phyloP scores from a whole-genome alignment of 1,139 yeast species.

The Sugiyamaella sp. region DNA sequence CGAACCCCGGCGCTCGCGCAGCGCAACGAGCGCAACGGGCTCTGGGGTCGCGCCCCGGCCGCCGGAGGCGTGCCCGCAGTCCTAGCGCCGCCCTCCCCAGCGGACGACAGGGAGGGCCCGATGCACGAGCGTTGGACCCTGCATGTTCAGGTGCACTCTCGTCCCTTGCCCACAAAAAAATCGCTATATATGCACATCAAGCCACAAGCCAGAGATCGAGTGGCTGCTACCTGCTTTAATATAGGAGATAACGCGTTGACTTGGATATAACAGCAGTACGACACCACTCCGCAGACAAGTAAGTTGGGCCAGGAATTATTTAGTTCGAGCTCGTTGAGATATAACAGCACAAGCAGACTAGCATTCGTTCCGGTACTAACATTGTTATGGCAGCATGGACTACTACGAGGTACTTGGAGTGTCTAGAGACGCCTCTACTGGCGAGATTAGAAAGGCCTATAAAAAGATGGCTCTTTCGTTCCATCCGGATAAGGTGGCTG shows the following conservation, averaged over 20 bases:
- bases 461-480: constrained; percentile 68
- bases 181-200: constrained; percentile 4
- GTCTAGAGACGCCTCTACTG: constrained; percentile 58
- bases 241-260: neutral
- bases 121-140: neutral
- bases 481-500: constrained; percentile 83
- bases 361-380: neutral
- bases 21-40: too few species aligned
- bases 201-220: neutral
- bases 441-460: constrained; percentile 77
- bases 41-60: too few species aligned
- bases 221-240: neutral
- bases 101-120: too few species aligned
- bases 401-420: constrained; percentile 73
- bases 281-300: too few species aligned
- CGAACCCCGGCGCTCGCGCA: too few species aligned
- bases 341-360: too few species aligned
- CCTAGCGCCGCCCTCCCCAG: too few species aligned
- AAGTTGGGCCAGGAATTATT: too few species aligned
- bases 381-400: constrained; percentile 37
- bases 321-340: neutral
- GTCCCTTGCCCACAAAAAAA: constrained; percentile 18
- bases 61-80: too few species aligned
- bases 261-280: neutral
- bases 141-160: neutral